Evolutionary conservation across 1,284 basidiomycete species (phyloP).

Genomic region (Porodaedalea pini): DNA sequence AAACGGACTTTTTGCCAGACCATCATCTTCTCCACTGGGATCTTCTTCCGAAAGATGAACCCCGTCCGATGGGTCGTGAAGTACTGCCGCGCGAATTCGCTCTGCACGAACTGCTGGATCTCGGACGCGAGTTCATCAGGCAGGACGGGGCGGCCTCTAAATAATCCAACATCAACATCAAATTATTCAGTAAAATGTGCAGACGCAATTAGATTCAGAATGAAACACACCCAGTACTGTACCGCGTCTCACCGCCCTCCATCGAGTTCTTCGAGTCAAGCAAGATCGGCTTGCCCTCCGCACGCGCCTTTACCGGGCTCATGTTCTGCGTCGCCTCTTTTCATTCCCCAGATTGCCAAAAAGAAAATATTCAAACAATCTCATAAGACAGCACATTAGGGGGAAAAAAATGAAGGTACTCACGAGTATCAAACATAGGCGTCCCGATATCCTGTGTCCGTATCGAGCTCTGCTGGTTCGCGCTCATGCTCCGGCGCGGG

Average conservation of each 20-base stretch:
- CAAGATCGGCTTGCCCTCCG: conserved; percentile 63
- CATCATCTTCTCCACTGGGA: conserved; percentile 84
- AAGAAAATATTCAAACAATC: neutral
- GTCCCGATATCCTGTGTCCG: conserved; percentile 21
- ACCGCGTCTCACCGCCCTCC: conserved; percentile 1
- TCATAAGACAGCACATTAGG: neutral
- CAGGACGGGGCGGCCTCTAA: conserved; percentile 63
- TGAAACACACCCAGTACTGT: conserved; percentile 16
- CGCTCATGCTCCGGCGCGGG: conserved; percentile 21
- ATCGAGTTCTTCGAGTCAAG: conserved; percentile 40
- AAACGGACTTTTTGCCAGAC: conserved; percentile 75
- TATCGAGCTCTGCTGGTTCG: conserved; percentile 10
- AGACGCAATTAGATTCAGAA: neutral
- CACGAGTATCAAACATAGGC: conserved; percentile 23
- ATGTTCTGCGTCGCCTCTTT: conserved; percentile 36
- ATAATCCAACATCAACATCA: conserved; percentile 10
- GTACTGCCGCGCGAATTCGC: conserved; percentile 80
- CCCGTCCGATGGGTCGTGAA: conserved; percentile 86
- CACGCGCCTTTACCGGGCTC: conserved; percentile 66
- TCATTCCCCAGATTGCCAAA: neutral
- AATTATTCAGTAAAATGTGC: neutral
- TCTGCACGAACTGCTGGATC: conserved; percentile 80
- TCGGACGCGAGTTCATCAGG: conserved; percentile 76
- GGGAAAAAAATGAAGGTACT: neutral
- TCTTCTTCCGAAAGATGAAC: conserved; percentile 74